Evolutionary conservation across 2,329 filamentous ascomycete species (phyloP), one percentile per base, ranked within the genome.

Genomic region (Mollisiaceae sp.): DNA sequence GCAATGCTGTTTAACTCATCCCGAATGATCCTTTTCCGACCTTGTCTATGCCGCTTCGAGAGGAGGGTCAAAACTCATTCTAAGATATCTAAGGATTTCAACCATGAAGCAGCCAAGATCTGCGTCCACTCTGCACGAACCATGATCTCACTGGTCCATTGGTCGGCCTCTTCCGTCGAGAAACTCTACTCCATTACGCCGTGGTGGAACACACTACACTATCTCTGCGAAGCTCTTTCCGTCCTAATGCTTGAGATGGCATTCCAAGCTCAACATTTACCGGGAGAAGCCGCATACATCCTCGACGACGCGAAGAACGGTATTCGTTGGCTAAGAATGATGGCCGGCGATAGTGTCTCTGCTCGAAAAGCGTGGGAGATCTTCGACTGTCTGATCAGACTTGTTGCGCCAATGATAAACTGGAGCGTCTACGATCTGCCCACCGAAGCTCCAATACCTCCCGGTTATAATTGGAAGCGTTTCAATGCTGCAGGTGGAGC

Each of bases 351-450:
- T 50, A 70, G 65, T 8, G 65, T 74, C 3, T 66, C 70, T 0
- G 73, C 73, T 35, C 66, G 72, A 39, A 74, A 74, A 59, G 71
- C 71, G 35, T 73, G 72, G 72, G 70, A 74, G 43, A 71, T 73
- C 6, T 74, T 69, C 39, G 70, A 74, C 50, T 55, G 59, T 18
- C 52, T 74, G 22, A 66, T 74, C 20, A 65, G 71, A 1, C 56
- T 66, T 2, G 71, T 71, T 4, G 68, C 71, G 8, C 69, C 67
- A 2, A 55, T 65, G 32, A 68, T 71, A 18, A 54, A 62, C 8
- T 67, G 60, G 54, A 57, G 62, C 9, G 62, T 68, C 8, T 67
- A 57, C 39, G 70, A 71, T 45, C 55, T 74, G 41, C 70, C 70
- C 1, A 67, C 61, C 6, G 50, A 67, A 41, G 71, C 70, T 3